These are phyloP conservation scores for Salvia sclarea DNA, from an alignment of 305 asterid genomes.

Conservation along the genomic window DNA sequence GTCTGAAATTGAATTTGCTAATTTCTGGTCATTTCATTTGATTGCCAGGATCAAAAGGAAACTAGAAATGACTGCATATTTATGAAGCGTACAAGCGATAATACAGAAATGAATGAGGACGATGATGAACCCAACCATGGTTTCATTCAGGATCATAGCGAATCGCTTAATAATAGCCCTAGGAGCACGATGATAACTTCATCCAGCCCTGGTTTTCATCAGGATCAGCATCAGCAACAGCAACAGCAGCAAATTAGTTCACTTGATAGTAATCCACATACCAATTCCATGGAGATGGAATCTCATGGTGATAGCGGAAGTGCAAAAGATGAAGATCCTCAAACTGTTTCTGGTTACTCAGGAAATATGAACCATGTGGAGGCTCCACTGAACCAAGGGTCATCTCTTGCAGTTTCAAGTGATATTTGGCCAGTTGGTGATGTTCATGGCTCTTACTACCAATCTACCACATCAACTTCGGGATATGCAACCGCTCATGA, in stretches of 20 bases:
- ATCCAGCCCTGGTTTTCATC: constrained; percentile 43
- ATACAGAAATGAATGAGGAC: constrained; percentile 32
- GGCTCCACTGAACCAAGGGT: constrained; percentile 47
- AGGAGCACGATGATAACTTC: constrained; percentile 38
- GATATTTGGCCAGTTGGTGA: constrained; percentile 65
- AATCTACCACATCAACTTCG: constrained; percentile 47
- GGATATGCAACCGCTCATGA: constrained; percentile 56
- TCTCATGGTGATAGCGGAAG: constrained; percentile 40
- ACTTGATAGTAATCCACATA: constrained; percentile 43
- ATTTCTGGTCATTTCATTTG: constrained; percentile 24
- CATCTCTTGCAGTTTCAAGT: constrained; percentile 42
- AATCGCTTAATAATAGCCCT: constrained; percentile 38
- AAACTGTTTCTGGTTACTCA: constrained; percentile 46
- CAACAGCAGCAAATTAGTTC: constrained; percentile 44
- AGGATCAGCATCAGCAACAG: constrained; percentile 46
- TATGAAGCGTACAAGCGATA: constrained; percentile 34
- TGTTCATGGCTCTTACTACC: constrained; percentile 54
- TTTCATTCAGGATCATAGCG: constrained; percentile 37
- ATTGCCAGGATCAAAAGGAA: constrained; percentile 52
- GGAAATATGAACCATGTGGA: constrained; percentile 48
- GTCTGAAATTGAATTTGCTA: constrained; percentile 4
- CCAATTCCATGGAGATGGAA: constrained; percentile 48
- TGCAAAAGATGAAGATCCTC: constrained; percentile 47
- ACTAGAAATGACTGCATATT: constrained; percentile 29
- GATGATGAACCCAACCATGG: constrained; percentile 37